These are phyloP conservation scores for Rhynchospora pubera DNA, from an alignment of 176 grass and related monocot species.

Conservation along the genomic window DNA sequence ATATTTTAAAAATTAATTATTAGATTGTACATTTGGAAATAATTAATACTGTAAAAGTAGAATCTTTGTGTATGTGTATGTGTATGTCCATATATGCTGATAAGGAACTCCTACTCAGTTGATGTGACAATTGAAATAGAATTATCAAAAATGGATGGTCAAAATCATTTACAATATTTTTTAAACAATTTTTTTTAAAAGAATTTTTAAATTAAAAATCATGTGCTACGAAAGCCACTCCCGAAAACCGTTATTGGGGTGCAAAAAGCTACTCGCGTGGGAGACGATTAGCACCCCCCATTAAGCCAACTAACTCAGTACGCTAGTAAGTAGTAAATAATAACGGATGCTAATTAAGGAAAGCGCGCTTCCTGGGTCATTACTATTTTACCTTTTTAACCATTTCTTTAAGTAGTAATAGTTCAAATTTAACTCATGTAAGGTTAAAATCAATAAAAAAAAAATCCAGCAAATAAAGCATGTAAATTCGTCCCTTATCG, in stretches of 20 bases:
- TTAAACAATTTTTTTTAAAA: no score
- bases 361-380: no score
- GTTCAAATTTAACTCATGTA: background rate
- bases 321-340: no score
- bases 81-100: background rate
- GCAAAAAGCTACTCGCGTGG: background rate
- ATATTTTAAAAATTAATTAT: no score
- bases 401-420: background rate
- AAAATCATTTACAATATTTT: background rate
- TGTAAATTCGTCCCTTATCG: background rate
- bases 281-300: background rate
- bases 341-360: background rate
- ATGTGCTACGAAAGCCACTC: no score
- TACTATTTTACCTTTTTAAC: no score
- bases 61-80: background rate
- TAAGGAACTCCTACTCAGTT: background rate
- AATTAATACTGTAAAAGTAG: background rate
- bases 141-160: background rate
- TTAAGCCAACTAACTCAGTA: background rate
- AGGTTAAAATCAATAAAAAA: background rate
- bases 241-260: background rate
- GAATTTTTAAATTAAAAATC: background rate
- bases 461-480: background rate
- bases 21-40: no score
- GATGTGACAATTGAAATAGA: background rate